Evolutionary conservation across 805 yeast genomes (phyloP).

Genomic region (Barnettozyma sucrosica): DNA sequence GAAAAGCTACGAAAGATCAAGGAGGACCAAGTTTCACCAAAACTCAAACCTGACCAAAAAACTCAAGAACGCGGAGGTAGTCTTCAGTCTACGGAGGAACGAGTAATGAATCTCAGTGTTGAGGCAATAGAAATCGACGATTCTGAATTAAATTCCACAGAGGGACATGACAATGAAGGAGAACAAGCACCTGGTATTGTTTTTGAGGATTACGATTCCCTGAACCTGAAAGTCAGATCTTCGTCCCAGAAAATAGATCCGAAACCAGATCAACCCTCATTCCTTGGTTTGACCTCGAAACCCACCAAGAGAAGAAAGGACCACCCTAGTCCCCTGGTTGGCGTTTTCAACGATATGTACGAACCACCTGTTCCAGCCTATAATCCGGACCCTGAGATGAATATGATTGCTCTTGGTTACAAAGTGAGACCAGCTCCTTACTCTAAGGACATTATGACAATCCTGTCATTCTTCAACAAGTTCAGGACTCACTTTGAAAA

Average conservation of each 20-base stretch:
- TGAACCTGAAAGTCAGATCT: constrained; percentile 21
- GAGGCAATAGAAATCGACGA: background rate
- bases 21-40: background rate
- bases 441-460: constrained; percentile 19
- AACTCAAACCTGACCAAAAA: background rate
- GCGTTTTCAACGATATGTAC: constrained; percentile 13
- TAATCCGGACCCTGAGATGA: constrained; percentile 1
- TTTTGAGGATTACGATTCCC: constrained; percentile 17
- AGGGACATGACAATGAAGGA: background rate
- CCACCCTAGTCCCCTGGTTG: constrained; percentile 22
- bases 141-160: background rate
- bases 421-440: constrained; percentile 21
- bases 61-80: background rate
- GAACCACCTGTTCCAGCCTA: constrained; percentile 6
- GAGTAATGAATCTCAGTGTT: background rate
- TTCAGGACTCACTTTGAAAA: constrained; percentile 16
- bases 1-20: background rate
- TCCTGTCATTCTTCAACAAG: constrained; percentile 20
- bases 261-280: background rate
- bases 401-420: constrained; percentile 22
- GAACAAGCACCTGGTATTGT: constrained; percentile 10
- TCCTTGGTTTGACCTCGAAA: background rate
- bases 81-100: background rate
- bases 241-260: constrained; percentile 7
- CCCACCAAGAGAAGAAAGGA: constrained; percentile 16